These are phyloP conservation scores for Curvularia spicifera DNA, from an alignment of 2,329 filamentous ascomycete genomes.

Conservation along the genomic window DNA sequence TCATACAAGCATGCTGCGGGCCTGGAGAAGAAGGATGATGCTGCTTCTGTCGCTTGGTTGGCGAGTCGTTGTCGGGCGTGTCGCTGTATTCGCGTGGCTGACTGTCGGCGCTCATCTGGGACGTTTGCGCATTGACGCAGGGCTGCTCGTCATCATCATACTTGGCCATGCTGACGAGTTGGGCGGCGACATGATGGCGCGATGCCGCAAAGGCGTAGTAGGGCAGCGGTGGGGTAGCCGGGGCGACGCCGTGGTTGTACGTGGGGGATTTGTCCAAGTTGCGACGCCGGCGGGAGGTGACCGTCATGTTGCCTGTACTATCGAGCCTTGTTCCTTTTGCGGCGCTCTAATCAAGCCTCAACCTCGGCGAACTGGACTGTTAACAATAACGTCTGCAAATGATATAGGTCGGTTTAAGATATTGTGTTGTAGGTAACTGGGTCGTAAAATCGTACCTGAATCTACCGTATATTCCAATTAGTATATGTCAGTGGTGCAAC, in stretches of 20 bases:
- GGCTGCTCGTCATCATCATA: conserved; percentile 18
- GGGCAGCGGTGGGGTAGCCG: conserved; percentile 15
- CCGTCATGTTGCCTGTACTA: conserved; percentile 16
- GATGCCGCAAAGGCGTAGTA: conserved; percentile 28
- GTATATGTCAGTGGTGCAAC: conserved; percentile 4
- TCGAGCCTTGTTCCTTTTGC: conserved; percentile 4
- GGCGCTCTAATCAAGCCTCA: conserved; percentile 10
- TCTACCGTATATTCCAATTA: conserved; percentile 2
- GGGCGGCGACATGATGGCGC: conserved; percentile 27
- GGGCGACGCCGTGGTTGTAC: conserved; percentile 15
- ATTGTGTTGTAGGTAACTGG: neutral
- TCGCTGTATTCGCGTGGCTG: conserved; percentile 12
- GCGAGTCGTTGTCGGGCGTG: conserved; percentile 12
- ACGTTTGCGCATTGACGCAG: conserved; percentile 9
- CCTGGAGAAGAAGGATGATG: conserved; percentile 2
- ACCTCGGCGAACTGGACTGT: conserved; percentile 1
- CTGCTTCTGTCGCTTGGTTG: neutral
- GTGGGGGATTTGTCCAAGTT: conserved; percentile 8
- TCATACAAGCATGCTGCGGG: conserved; percentile 7
- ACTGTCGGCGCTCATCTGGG: conserved; percentile 19
- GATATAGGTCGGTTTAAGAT: neutral
- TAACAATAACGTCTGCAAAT: conserved; percentile 3
- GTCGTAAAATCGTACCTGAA: neutral
- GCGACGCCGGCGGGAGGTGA: conserved; percentile 11
- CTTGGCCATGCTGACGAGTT: conserved; percentile 20